Base-by-base conservation (phyloP, 73 alveolate species). In the Effrenium voratum region DNA sequence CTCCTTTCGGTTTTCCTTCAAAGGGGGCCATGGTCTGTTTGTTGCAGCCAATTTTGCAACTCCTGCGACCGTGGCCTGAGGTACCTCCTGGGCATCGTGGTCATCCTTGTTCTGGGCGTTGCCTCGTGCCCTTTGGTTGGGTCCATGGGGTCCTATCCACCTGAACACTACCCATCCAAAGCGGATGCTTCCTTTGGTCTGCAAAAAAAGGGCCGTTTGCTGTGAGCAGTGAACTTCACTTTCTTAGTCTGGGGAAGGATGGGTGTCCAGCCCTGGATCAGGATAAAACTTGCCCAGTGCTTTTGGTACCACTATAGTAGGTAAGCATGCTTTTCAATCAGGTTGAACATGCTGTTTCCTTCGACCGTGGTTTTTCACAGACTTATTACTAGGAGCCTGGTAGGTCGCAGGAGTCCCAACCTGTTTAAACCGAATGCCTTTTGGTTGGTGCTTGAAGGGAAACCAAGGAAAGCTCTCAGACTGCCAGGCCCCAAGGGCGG, bases 101-200 rank as follows among this genome's bases (percentile, higher is more conserved):
- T 52, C 40, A 34, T 88, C 86, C 86, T 88, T 15, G 72, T 88
- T 10, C 52, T 88, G 68, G 95, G 95, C 40, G 95, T 66, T 10
- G 95, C 95, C 26, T 88, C 95, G 95, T 88, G 95, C 80, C n/a
- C 95, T 40, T 38, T 5, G 32, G 32, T 72, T 72, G n/a, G 63
- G 63, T 8, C 63, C 19, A 12, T 8, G 8, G 26, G 63, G 26
- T 12, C 26, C 19, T 52, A 12, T 52, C 19, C 26, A 52, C 26
- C 63, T 8, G 19, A 12, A 8, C 63, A 52, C 19, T 19, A 52
- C 19, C 63, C 8, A 19, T 52, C 19, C 63, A 8, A 8, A 19
- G 63, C 63, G 19, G 8, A 19, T 12, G 19, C 63, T 12, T 52
- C 8, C n/a, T 52, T 8, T 52, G 26, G 19, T 52, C 8, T 52